Evolutionary conservation across 2,329 filamentous ascomycete species (phyloP), one percentile per base, ranked within the genome.

Genomic region (Arthrocladium fulminans): DNA sequence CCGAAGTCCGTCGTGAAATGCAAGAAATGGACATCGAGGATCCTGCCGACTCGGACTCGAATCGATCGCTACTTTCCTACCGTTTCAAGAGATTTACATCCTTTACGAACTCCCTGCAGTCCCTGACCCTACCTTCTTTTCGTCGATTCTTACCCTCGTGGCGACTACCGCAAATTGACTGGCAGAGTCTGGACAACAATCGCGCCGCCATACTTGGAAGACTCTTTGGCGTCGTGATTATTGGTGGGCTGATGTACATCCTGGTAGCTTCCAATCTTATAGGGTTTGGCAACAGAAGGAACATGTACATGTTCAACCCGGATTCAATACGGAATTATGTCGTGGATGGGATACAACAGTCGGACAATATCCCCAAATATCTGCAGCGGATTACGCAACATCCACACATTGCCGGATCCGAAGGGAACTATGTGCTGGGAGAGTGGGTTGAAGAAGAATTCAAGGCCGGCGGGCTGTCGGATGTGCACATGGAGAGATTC

Each of bases 341-440:
- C 22, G 81, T 92, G 64, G 73, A 75, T 42, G 80, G 80, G 58
- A 78, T 94, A 55, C 83, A 94, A 60, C 73, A 79, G 47, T 47
- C 52, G 24, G 73, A 74, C 51, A 74, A 76, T 44, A 84, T 92
- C 63, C 77, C 80, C 54, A 81, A 86, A 34, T 85, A 86, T 50
- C 69, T 95, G 51, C 72, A 78, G 59, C 84, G 89, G 61, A 80
- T 90, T 54, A 90, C 88, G 3, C 78, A 77, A 48, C 95, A 86
- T 63, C 86, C 92, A 53, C 92, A 97, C 65, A 75, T 97, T 53
- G 92, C 88, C 2, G 92, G 92, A n/a, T 94, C 88, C 2, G 84
- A 95, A 68, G 92, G 92, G 41, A 90, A 94, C 68, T 88, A 84
- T 59, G 86, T 84, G 39, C 74, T 94, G 47, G 90, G 87, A 6